Conservation (phyloP, 768 basidiomycete species). For the Clavaria fumosa region DNA sequence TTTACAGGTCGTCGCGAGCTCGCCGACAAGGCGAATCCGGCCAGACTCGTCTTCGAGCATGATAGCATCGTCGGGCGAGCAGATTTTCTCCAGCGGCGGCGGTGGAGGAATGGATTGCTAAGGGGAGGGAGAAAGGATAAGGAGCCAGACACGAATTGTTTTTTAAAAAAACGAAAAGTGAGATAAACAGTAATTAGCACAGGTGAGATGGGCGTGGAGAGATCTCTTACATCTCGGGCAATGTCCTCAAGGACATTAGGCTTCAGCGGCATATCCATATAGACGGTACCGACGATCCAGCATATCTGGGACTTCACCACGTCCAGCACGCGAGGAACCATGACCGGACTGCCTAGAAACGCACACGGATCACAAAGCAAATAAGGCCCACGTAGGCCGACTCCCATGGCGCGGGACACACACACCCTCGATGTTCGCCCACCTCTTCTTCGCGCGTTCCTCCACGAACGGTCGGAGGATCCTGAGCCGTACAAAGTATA, state of each 20-base stretch:
- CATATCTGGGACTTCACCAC: constrained; percentile 74
- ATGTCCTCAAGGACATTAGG: constrained; percentile 96
- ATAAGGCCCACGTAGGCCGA: too few relatives aligned
- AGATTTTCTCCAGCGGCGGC: constrained; percentile 57
- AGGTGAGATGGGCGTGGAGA: constrained; percentile 3
- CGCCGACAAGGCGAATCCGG: constrained; percentile 76
- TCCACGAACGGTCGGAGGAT: constrained; percentile 27
- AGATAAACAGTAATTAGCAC: too few relatives aligned
- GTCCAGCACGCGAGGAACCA: constrained; percentile 75
- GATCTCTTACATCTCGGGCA: constrained; percentile 65
- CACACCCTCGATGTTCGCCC: constrained; percentile 28
- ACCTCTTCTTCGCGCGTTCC: constrained; percentile 24
- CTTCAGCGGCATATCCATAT: constrained; percentile 98
- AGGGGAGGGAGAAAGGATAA: constrained; percentile 2
- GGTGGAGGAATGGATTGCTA: constrained; percentile 86
- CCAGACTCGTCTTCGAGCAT: constrained; percentile 97
- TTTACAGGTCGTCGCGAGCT: constrained; percentile 37
- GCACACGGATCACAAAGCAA: neutral
- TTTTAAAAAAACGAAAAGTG: too few relatives aligned
- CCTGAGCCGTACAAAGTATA: constrained; percentile 35
- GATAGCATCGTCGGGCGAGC: constrained; percentile 60
- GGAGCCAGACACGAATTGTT: constrained; percentile 1
- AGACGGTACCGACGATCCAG: constrained; percentile 88
- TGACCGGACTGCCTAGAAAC: constrained; percentile 44
- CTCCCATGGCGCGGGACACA: too few relatives aligned